Conservation (phyloP, 768 basidiomycete species). For the Sarcodon sp. region DNA sequence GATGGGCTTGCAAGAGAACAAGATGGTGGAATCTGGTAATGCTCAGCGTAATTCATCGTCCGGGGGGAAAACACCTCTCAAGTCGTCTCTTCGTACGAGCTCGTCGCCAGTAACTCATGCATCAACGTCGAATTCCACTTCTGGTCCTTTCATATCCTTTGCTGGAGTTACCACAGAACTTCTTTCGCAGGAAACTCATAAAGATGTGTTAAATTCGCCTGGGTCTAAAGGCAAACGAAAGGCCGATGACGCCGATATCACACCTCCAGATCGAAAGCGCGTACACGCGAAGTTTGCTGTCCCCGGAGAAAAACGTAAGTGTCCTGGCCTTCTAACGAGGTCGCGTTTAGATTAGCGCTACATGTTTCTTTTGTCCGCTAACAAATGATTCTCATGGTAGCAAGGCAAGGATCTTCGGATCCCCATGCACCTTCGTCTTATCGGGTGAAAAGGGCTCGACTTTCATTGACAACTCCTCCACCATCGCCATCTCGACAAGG, state of each 20-base stretch:
- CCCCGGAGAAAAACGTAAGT: conserved; percentile 19
- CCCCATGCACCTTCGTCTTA: conserved; percentile 62
- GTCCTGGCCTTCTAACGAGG: conserved; percentile 10
- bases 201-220: conserved; percentile 3
- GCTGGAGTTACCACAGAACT: neutral
- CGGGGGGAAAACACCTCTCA: neutral
- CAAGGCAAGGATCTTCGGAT: conserved; percentile 16
- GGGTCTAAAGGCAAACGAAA: conserved; percentile 51
- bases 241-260: conserved; percentile 58
- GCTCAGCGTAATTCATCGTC: neutral
- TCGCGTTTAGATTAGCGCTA: conserved; percentile 34
- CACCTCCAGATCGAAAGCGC: conserved; percentile 52
- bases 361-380: neutral
- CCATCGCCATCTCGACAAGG: conserved; percentile 24
- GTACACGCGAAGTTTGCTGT: conserved; percentile 52
- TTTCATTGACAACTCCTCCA: conserved; percentile 29
- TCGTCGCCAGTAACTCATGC: conserved; percentile 7
- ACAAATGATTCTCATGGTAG: neutral
- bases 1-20: neutral
- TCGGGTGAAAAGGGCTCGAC: conserved; percentile 55
- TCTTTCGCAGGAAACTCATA: neutral
- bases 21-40: too few species aligned
- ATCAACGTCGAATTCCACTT: neutral
- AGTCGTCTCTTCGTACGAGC: conserved; percentile 4
- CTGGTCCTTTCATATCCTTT: neutral